phyloP scores from a whole-genome alignment of 106 monocot species.

The Cymbidium sinense region DNA sequence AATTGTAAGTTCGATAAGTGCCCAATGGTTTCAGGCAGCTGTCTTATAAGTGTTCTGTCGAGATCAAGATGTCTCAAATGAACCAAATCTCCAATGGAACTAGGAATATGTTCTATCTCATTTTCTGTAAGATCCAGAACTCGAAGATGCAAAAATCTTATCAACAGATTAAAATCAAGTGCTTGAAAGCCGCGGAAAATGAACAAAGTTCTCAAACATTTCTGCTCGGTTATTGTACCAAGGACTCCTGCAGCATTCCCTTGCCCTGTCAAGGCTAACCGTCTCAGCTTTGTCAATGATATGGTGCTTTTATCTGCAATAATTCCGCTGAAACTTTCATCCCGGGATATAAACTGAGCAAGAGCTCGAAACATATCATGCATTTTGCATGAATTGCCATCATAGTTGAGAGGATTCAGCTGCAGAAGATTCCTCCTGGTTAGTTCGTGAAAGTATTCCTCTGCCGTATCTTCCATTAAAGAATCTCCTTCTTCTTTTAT shows the following conservation, averaged over 20 bases:
- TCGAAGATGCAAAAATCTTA: constrained; percentile 12
- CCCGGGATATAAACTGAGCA: constrained; percentile 15
- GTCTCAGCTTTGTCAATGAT: not conserved
- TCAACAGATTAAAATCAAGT: constrained; percentile 2
- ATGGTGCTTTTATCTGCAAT: not conserved
- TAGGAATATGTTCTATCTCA: constrained; percentile 14
- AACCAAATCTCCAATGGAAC: constrained; percentile 20
- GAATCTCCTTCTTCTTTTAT: constrained; percentile 5
- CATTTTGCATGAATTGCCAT: constrained; percentile 18
- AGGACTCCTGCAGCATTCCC: not conserved
- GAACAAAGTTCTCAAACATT: constrained; percentile 23
- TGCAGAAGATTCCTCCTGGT: constrained; percentile 25
- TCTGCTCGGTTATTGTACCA: not conserved
- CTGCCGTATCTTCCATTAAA: constrained; percentile 24
- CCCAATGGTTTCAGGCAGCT: constrained; percentile 32
- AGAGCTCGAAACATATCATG: constrained; percentile 30
- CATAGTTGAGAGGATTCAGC: not conserved
- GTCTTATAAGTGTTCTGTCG: constrained; percentile 11
- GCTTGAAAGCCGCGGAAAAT: not conserved
- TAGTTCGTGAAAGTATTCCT: constrained; percentile 27
- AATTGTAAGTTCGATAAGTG: constrained; percentile 24
- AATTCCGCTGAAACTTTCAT: constrained; percentile 11
- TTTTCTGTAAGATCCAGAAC: constrained; percentile 19
- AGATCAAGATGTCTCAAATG: constrained; percentile 29
- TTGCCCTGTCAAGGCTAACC: not conserved